Evolutionary conservation across 768 basidiomycete genomes (phyloP), one percentile per base, ranked within the genome.

Genomic region (Kwoniella sp.): DNA sequence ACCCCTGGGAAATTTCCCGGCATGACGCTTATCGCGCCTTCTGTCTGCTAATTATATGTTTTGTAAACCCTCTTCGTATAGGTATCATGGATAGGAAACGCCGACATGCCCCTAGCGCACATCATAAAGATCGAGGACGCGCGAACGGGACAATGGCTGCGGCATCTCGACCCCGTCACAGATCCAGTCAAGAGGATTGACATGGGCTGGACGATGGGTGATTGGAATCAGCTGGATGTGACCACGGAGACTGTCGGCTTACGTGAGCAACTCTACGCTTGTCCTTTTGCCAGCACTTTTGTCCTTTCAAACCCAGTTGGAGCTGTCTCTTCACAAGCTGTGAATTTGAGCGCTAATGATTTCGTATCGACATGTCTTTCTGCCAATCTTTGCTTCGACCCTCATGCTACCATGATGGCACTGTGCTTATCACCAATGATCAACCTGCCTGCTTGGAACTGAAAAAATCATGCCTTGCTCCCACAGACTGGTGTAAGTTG

Each of bases 121-220:
- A 74, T 73, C 7, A 70, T 69, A 52, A 80, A 80, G 51, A 79
- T 79, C 24, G 80, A 81, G 60, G 80, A 81, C 68, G 80, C 80
- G 6, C 64, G 79, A 15, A 80, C 80, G 26, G 75, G 77, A 8
- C 80, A 81, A 54, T 81, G 79, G 79, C 64, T 81, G n/a, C 62
- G 79, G n/a, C 73, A 74, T 55, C 60, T 81, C 7, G 77, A 81
- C 60, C 76, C 78, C 3, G 68, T 73, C 25, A 72, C 73, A 27
- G 80, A 81, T 67, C 78, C 80, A 22, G 73, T 81, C 9, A 40
- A 65, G 10, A 60, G 78, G 54, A 74, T 80, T 40, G 80, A 80
- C 69, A 75, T 77, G 68, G 78, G 78, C 33, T 81, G 77, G 77
- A 78, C 73, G 27, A 81, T 81, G 80, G 80, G 79, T 1, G 80